phyloP scores from a whole-genome alignment of 768 basidiomycete genomes.

The Harrya chromipes region DNA sequence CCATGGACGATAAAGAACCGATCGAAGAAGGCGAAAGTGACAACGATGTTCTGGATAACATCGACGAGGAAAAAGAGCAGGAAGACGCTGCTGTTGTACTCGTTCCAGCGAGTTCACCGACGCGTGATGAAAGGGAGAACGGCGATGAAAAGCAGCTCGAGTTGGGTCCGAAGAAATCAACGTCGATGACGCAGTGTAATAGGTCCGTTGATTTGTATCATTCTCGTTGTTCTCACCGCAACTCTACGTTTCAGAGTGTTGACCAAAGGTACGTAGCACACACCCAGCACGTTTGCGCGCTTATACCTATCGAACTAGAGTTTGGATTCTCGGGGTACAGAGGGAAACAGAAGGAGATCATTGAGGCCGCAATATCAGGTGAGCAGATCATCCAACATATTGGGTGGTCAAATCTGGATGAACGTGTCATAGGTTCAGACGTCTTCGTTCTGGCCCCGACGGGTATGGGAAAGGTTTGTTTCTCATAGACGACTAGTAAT shows the following conservation, averaged over 20 bases:
- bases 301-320: slow-evolving; percentile 36
- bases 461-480: slow-evolving; percentile 79
- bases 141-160: slow-evolving; percentile 2
- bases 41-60: slow-evolving; percentile 22
- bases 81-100: slow-evolving; percentile 11
- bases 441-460: slow-evolving; percentile 83
- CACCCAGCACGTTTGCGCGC: neutral
- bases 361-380: slow-evolving; percentile 69
- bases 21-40: slow-evolving; percentile 13
- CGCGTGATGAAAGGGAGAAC: neutral
- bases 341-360: slow-evolving; percentile 75
- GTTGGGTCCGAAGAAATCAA: neutral
- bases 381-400: slow-evolving; percentile 2
- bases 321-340: slow-evolving; percentile 70
- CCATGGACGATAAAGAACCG: slow-evolving; percentile 18
- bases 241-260: slow-evolving; percentile 16
- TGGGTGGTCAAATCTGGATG: neutral
- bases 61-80: slow-evolving; percentile 17
- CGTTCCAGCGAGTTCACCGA: slow-evolving; percentile 16
- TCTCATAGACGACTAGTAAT: neutral
- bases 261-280: slow-evolving; percentile 20
- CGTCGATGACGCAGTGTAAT: slow-evolving; percentile 11
- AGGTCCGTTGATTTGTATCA: slow-evolving; percentile 6
- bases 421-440: slow-evolving; percentile 50
- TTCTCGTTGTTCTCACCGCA: neutral